phyloP scores from a whole-genome alignment of 148 eudicot species.

The Dysphania ambrosioides region DNA sequence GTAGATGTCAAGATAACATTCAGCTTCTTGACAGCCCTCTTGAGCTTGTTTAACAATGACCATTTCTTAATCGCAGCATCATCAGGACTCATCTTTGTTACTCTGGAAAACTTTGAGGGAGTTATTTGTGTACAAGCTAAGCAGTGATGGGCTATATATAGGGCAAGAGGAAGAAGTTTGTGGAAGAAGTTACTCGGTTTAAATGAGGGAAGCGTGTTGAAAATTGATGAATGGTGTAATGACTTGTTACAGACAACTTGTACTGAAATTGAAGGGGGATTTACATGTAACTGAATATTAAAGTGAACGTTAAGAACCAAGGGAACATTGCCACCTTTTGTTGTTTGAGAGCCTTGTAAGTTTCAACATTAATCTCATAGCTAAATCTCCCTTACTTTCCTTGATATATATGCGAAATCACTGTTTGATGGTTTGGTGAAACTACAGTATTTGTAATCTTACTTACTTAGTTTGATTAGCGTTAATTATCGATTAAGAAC shows the following conservation, averaged over 20 bases:
- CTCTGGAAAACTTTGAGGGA: background rate
- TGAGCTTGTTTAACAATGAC: conserved; percentile 24
- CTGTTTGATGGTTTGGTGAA: background rate
- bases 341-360: conserved; percentile 19
- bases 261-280: background rate
- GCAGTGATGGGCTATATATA: conserved; percentile 13
- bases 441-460: too few relatives aligned
- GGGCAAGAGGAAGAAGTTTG: conserved; percentile 6
- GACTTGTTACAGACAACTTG: background rate
- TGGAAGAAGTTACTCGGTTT: conserved; percentile 26
- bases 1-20: conserved; percentile 22
- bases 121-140: background rate
- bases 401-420: background rate
- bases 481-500: too few relatives aligned
- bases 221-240: background rate
- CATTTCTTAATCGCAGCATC: conserved; percentile 11
- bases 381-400: background rate
- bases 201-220: conserved; percentile 26
- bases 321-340: background rate
- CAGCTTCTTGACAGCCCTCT: conserved; percentile 26
- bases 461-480: too few relatives aligned
- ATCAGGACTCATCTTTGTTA: conserved; percentile 1
- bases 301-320: conserved; percentile 28
- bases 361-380: conserved; percentile 12
- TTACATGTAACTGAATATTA: conserved; percentile 23